Base-by-base conservation (phyloP, 2,329 filamentous ascomycete species). In the Penicillium sp. region DNA sequence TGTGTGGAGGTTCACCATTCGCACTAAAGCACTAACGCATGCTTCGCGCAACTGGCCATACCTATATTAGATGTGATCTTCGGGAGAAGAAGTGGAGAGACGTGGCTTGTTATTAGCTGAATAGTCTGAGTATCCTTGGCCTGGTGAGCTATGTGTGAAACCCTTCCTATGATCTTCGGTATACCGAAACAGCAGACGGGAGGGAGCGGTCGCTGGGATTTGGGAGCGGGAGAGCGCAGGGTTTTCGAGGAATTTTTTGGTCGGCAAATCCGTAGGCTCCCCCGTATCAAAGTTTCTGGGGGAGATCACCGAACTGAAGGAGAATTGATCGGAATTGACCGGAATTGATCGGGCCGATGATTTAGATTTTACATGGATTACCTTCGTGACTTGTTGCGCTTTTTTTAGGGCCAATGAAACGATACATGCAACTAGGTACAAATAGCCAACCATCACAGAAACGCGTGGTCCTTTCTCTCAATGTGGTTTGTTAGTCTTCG, bases 131-230 rank as follows among this genome's bases (percentile, higher is more conserved):
- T 22, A 11, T 35, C 22, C 14, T 25, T 23, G 43, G 35, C 43
- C 41, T 35, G 44, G 12, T 44, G 18, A 42, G 18, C 35, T 22
- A 14, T 20, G n/a, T 44, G 56, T 59, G 57, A 59, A 59, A 59
- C 54, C 48, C n/a, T 52, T 59, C 59, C 59, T 59, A 57, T 61
- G 26, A 50, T 46, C 33, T 48, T 42, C 22, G 29, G 11, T 20
- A 11, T 44, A 18, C 41, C 54, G 53, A 60, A 50, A 60, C 58
- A 54, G 22, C 25, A 29, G 27, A 44, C 49, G 49, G 49, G 49
- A 31, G 37, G 37, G 49, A 42, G 40, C 12, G 20, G 15, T 51
- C 26, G 23, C 29, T 45, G 18, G 26, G 27, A 22, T 27, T 23
- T 5, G 11, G 6, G 42, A 45, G 42, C 12, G 23, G 42, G 22